These are phyloP conservation scores for Sanguinoderma infundibulare DNA, from an alignment of 1,284 basidiomycete genomes.

Conservation along the genomic window DNA sequence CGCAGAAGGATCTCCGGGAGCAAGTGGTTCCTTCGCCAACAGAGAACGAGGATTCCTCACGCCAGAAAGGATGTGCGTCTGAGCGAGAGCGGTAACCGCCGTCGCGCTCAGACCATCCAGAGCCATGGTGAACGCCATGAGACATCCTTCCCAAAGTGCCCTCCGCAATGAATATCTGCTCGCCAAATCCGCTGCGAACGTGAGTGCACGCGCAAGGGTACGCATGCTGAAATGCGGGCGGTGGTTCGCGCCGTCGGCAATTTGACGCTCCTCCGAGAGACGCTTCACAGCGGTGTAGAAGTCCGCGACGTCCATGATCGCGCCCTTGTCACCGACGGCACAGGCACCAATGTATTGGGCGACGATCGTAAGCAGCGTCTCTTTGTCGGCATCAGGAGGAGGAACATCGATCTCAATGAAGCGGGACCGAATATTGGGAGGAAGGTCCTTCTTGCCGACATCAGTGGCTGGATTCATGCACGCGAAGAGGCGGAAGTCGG, in stretches of 20 bases:
- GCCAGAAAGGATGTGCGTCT: constrained; percentile 81
- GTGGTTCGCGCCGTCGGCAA: constrained; percentile 95
- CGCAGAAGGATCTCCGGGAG: constrained; percentile 58
- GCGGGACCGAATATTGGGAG: constrained; percentile 85
- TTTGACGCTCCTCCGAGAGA: constrained; percentile 79
- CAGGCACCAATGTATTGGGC: constrained; percentile 89
- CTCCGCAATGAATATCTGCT: constrained; percentile 82
- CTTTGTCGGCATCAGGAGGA: constrained; percentile 90
- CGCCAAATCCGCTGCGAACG: constrained; percentile 88
- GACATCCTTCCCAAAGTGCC: constrained; percentile 93
- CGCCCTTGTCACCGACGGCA: constrained; percentile 86
- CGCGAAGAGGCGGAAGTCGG: constrained; percentile 95
- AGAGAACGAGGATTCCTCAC: constrained; percentile 85
- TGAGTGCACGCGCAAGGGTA: constrained; percentile 90
- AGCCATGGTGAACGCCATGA: constrained; percentile 98
- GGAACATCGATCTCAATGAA: constrained; percentile 98
- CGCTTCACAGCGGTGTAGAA: constrained; percentile 87
- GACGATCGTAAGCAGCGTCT: constrained; percentile 90
- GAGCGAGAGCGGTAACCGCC: constrained; percentile 72
- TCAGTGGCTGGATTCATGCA: constrained; percentile 99
- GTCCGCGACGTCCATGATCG: constrained; percentile 91
- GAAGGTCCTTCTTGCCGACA: constrained; percentile 97
- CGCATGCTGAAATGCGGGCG: constrained; percentile 99
- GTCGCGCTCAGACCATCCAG: constrained; percentile 80
- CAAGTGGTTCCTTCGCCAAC: constrained; percentile 67